These are phyloP conservation scores for Metschnikowia gelsemii DNA, from an alignment of 805 yeast genomes.

Conservation along the genomic window DNA sequence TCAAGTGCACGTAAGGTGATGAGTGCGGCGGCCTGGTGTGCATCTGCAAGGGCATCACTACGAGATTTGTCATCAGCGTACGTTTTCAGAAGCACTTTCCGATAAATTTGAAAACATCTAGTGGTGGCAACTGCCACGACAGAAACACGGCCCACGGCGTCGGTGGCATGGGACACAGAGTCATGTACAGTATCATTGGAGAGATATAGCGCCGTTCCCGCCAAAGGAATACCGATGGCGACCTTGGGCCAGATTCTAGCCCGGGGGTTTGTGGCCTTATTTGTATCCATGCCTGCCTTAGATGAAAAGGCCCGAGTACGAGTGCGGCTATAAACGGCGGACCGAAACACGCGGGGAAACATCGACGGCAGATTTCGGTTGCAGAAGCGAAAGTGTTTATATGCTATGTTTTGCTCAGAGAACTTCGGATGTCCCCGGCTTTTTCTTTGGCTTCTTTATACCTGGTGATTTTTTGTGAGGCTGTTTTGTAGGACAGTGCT, in stretches of 20 bases:
- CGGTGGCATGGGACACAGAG: constrained; percentile 31
- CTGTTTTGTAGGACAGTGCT: no score
- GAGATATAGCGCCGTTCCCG: constrained; percentile 25
- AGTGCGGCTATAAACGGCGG: neutral
- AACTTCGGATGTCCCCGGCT: no score
- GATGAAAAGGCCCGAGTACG: neutral
- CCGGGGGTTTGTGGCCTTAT: neutral
- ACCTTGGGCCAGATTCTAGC: constrained; percentile 17
- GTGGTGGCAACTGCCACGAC: constrained; percentile 68
- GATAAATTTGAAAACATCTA: constrained; percentile 71
- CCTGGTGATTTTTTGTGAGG: no score
- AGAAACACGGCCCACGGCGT: constrained; percentile 51
- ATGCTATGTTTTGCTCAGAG: no score
- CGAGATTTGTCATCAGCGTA: constrained; percentile 45
- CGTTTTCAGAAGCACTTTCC: constrained; percentile 48
- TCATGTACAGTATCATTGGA: constrained; percentile 40
- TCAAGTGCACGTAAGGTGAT: constrained; percentile 79
- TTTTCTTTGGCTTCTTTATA: no score
- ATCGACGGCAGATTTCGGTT: no score
- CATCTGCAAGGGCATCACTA: constrained; percentile 51
- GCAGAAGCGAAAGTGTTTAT: no score
- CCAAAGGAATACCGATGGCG: constrained; percentile 4
- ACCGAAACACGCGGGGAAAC: neutral
- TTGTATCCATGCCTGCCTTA: neutral
- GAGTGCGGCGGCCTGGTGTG: constrained; percentile 75